Evolutionary conservation across 176 grass and related monocot genomes (phyloP).

Genomic region (Zoysia japonica): DNA sequence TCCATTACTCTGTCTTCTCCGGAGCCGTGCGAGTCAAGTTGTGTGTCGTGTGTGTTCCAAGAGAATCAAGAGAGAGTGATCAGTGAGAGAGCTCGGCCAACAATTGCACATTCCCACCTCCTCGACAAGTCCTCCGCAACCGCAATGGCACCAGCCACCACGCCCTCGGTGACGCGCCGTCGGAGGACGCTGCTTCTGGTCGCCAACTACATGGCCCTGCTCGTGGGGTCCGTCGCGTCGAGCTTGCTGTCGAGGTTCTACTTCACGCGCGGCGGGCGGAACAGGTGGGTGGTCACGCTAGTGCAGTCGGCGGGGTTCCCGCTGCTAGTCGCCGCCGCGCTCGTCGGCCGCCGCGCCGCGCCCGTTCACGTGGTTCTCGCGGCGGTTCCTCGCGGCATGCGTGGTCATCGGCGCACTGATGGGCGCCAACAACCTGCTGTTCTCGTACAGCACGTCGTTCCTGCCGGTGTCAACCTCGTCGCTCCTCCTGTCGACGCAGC

Average conservation of each 20-base stretch:
- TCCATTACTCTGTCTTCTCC: no score
- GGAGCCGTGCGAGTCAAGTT: no score
- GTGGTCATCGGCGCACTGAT: constrained; percentile 64
- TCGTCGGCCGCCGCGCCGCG: constrained; percentile 22
- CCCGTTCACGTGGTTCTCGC: constrained; percentile 54
- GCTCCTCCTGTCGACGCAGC: constrained; percentile 80
- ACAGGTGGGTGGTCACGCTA: constrained; percentile 74
- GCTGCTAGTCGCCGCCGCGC: constrained; percentile 46
- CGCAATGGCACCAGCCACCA: constrained; percentile 1
- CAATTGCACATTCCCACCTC: neutral
- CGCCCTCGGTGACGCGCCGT: neutral
- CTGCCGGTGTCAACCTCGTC: constrained; percentile 12
- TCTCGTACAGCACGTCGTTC: constrained; percentile 77
- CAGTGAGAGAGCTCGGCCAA: no score
- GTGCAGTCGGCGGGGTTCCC: constrained; percentile 92
- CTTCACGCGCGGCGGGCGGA: constrained; percentile 71
- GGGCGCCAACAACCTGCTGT: constrained; percentile 77
- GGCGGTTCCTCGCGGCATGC: constrained; percentile 52
- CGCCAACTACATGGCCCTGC: constrained; percentile 63
- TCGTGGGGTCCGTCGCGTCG: constrained; percentile 67
- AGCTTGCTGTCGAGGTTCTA: constrained; percentile 85
- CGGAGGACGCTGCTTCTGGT: constrained; percentile 38
- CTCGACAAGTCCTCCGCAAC: neutral
- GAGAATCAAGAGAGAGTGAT: no score
- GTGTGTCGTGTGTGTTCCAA: no score